Evolutionary conservation across 257 asterid genomes (phyloP), one percentile per base, ranked within the genome.

Genomic region (Solanum piurae): DNA sequence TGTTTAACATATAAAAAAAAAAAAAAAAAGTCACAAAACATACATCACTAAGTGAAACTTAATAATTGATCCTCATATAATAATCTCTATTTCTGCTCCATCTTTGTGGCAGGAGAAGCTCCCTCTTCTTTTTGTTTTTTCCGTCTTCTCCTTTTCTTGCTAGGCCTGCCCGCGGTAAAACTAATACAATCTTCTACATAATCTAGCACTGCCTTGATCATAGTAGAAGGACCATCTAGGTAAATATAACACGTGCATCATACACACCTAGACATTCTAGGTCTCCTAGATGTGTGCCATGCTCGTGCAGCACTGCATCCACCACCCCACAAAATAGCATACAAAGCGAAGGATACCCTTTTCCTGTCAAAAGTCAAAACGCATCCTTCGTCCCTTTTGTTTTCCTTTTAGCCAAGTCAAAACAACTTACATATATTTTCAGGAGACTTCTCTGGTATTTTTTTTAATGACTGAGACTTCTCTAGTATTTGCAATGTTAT

Each of bases 1-100:
- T 97, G 92, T 88, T 85, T 86, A 85, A 71, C 11, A 49, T 31
- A 18, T 18, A 20, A 20, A 52, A 25, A 29, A 29, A 77, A 13
- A 49, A 82, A 29, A 18, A 6, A 18, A 1, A 9, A 46, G 86
- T 82, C 44, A 16, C 21, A 31, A 46, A 82, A 82, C 71, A 18
- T 46, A 80, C 40, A 58, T 58, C 66, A 46, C 66, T 46, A 9
- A 46, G 27, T 80, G 85, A 46, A 44, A 44, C 40, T 44, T 46
- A 25, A 27, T 16, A 80, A 16, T 46, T 14, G 85, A 13, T 80
- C 85, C 27, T 44, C 55, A 21, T 37, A 38, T 37, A 37, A 75
- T 21, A 75, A 75, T 75, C 33, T 75, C 52, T 75, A 75, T 37
- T 75, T 76, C n/a, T 23, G 34, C 69, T 49, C 86, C 69, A 49